Evolutionary conservation across 2,329 filamentous ascomycete genomes (phyloP).

Genomic region (Fusarium circinatum): DNA sequence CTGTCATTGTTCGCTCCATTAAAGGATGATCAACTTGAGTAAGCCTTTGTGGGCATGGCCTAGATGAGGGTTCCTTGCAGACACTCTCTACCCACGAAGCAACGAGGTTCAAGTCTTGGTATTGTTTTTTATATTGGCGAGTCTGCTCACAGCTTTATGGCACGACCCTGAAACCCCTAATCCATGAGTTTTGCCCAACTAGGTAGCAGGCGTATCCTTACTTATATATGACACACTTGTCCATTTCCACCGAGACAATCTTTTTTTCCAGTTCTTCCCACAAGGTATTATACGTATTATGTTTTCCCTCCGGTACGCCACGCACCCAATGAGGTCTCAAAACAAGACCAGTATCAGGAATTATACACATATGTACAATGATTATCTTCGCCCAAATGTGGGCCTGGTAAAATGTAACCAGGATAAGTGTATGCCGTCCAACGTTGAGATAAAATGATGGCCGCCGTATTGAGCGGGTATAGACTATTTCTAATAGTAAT

Average conservation of each 20-base stretch:
- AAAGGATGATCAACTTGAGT: neutral
- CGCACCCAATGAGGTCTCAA: constrained; percentile 7
- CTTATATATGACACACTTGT: neutral
- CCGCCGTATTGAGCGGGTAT: neutral
- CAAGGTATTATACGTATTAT: constrained; percentile 16
- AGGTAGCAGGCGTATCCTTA: neutral
- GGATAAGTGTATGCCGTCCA: constrained; percentile 11
- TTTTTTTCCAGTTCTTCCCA: neutral
- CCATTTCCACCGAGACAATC: neutral
- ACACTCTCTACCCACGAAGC: no score
- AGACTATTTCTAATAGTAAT: constrained; percentile 43
- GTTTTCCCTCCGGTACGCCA: constrained; percentile 34
- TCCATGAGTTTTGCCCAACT: neutral
- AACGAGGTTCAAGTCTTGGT: neutral
- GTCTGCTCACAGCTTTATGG: neutral
- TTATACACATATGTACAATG: neutral
- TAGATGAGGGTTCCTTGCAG: neutral
- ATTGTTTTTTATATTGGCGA: neutral
- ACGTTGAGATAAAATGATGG: constrained; percentile 3
- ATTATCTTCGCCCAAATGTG: neutral
- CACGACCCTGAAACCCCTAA: neutral
- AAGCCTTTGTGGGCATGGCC: neutral
- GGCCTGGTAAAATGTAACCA: neutral
- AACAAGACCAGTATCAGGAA: constrained; percentile 8
- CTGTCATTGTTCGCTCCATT: neutral